Conservation (phyloP, 208 protist genomes). For the Acanthamoeba rhysodes region DNA sequence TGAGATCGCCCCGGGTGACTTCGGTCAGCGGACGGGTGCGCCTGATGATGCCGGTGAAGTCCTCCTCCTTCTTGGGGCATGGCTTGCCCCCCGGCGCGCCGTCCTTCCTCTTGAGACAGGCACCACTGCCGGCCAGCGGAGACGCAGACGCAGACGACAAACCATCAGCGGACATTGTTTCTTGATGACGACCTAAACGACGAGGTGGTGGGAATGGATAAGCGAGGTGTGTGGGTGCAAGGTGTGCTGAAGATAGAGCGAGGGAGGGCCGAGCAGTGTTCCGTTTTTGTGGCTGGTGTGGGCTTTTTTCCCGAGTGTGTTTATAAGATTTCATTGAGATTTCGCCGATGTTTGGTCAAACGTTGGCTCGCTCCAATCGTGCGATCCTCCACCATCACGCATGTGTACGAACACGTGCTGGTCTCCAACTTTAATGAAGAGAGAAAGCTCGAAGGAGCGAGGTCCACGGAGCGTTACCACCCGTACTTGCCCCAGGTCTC, state of each 20-base stretch:
- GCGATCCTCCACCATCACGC: too few relatives aligned
- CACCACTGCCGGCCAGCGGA: not conserved
- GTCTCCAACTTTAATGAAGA: not conserved
- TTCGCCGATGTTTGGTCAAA: too few relatives aligned
- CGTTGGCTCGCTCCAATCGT: too few relatives aligned
- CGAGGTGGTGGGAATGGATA: too few relatives aligned
- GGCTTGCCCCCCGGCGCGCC: not conserved
- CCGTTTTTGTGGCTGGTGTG: too few relatives aligned
- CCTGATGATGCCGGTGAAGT: conserved; percentile 36
- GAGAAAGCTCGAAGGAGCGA: not conserved
- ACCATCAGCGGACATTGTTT: not conserved
- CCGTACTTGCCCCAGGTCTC: conserved; percentile 35
- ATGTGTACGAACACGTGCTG: too few relatives aligned
- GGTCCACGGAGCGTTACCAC: not conserved
- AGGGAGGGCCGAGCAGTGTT: too few relatives aligned
- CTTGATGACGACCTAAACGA: not conserved
- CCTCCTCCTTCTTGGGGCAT: not conserved
- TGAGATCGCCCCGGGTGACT: not conserved
- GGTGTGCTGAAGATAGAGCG: too few relatives aligned
- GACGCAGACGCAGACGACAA: not conserved
- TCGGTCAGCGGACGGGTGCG: not conserved
- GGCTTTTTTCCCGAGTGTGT: too few relatives aligned
- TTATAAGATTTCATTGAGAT: too few relatives aligned
- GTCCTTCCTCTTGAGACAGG: not conserved
- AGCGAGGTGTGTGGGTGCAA: too few relatives aligned